phyloP scores from a whole-genome alignment of 257 asterid species.

The Dorcoceras hygrometricum region DNA sequence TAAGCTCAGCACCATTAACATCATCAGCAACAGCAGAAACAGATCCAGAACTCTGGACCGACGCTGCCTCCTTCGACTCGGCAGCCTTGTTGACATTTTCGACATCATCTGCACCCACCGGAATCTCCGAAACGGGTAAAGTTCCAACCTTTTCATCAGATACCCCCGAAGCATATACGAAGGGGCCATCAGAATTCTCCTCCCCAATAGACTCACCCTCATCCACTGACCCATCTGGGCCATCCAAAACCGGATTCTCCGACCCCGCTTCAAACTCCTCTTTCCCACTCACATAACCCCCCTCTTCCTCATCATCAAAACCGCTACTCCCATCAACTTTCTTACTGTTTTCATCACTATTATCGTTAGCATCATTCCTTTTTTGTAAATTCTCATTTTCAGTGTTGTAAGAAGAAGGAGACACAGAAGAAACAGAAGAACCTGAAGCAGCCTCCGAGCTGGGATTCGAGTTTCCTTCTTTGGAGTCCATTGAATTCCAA shows the following conservation, averaged over 20 bases:
- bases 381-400: constrained; percentile 30
- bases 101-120: constrained; percentile 33
- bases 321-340: constrained; percentile 29
- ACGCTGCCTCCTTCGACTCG: constrained; percentile 27
- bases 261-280: constrained; percentile 56
- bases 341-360: constrained; percentile 21
- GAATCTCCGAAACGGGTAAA: constrained; percentile 29
- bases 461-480: constrained; percentile 41
- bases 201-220: constrained; percentile 18
- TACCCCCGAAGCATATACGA: constrained; percentile 26
- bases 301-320: constrained; percentile 46
- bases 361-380: constrained; percentile 10
- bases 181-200: constrained; percentile 30
- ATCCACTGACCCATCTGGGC: constrained; percentile 12
- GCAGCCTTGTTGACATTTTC: constrained; percentile 31
- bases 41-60: constrained; percentile 21
- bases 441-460: constrained; percentile 37
- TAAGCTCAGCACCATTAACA: constrained; percentile 2
- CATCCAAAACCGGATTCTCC: constrained; percentile 31
- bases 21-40: constrained; percentile 4
- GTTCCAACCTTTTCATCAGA: constrained; percentile 29
- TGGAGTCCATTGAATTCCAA: constrained; percentile 41
- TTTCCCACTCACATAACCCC: constrained; percentile 50
- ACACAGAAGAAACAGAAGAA: constrained; percentile 15
- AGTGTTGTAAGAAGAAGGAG: constrained; percentile 8